These are phyloP conservation scores for Choanephora cucurbitarum DNA, from an alignment of 371 early-diverging fungal species.

Conservation along the genomic window DNA sequence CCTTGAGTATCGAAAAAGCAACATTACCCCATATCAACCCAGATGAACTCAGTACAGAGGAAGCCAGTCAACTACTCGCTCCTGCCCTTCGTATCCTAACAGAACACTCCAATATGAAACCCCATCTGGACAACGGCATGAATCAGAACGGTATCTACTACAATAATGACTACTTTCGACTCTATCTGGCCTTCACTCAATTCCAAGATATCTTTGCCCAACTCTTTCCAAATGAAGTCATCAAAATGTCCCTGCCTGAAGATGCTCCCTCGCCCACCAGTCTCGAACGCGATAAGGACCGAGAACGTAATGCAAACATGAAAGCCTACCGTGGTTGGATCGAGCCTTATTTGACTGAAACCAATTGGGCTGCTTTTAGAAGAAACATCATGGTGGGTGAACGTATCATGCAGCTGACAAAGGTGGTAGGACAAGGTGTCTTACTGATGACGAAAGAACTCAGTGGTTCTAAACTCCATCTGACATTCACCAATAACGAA, in stretches of 20 bases:
- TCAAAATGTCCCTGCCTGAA: constrained; percentile 10
- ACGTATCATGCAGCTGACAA: constrained; percentile 46
- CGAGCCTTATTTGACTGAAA: constrained; percentile 42
- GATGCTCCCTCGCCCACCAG: constrained; percentile 9
- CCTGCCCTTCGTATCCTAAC: constrained; percentile 39
- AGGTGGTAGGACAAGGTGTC: constrained; percentile 46
- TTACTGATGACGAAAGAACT: constrained; percentile 53
- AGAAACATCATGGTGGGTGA: constrained; percentile 54
- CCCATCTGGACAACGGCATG: constrained; percentile 53
- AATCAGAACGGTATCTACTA: constrained; percentile 56
- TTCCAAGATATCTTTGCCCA: constrained; percentile 39
- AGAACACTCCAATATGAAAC: constrained; percentile 46
- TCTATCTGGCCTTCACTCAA: constrained; percentile 50
- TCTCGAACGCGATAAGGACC: constrained; percentile 31
- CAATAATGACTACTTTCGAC: constrained; percentile 47
- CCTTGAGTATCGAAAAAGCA: constrained; percentile 37
- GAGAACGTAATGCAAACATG: constrained; percentile 41
- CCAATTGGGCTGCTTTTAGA: constrained; percentile 55
- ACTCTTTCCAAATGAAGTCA: constrained; percentile 42
- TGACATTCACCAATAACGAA: constrained; percentile 53
- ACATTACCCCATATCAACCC: constrained; percentile 9
- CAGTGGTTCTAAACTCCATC: constrained; percentile 49
- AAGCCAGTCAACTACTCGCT: constrained; percentile 28
- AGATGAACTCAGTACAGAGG: constrained; percentile 27
- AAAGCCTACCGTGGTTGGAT: constrained; percentile 53